Base-by-base conservation (phyloP, 2,329 filamentous ascomycete species). In the Nigrospora sphaerica region DNA sequence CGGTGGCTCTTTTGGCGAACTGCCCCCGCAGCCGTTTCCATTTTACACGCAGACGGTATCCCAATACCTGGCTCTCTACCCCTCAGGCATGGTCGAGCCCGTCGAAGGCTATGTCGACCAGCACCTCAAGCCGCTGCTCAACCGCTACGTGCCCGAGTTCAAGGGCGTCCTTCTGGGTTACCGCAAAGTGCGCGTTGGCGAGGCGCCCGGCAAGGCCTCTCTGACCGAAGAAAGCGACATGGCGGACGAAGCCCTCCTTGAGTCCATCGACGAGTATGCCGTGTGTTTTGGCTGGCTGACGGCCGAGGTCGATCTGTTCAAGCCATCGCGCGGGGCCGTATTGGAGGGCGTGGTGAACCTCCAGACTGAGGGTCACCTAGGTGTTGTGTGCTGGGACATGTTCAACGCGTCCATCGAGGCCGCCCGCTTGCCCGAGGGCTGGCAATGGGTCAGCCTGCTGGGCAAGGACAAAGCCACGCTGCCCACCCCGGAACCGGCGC, bases 401-500 rank as follows among this genome's bases (percentile, higher is more conserved):
- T 97, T 97, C 74, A 95, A 93, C 55, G 88, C 92, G 1, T 88
- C 85, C 38, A 87, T 98, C 49, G 86, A 92, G 57, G 76, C 84
- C 18, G 80, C 79, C 50, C 76, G 88, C 33, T 72, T 98, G 14
- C 93, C 93, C 0, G 65, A 70, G 13, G 77, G 78, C 19, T 98
- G 92, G 93, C 81, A 72, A 50, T 97, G 89, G 85, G 75, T 88
- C 14, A 79, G 82, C 12, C 74, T 81, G 32, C 71, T 74, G 46
- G 72, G 76, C 41, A 63, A 69, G 47, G 65, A 63, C 4, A 59
- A 61, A 14, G 19, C 23, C 32, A 37, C 54, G 39, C 61, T 69
- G 46, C 62, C 67, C 38, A 70, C 66, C 2, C 63, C 63, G 2
- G 67, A 70, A 48, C 65, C 52, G 16, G 39, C 61, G 38, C 59